Percentiles rank a stretch among this genome's conserved stretches.
Conservation (phyloP, 2,329 filamentous ascomycete species). For the Xylaria sp. region DNA sequence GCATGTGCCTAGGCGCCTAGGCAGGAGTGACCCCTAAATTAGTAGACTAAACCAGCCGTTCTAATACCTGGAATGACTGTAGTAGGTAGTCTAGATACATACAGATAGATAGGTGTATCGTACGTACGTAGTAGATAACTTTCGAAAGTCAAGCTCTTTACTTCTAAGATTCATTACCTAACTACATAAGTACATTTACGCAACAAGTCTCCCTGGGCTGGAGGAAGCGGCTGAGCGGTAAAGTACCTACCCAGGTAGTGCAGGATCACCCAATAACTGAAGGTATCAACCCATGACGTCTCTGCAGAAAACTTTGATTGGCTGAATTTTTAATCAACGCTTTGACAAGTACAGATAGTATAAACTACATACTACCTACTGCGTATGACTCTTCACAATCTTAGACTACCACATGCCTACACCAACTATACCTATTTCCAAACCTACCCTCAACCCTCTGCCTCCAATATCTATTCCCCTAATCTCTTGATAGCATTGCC, state of each 20-base stretch:
- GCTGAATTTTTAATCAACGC: conserved; percentile 21
- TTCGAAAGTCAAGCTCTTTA: too few species aligned
- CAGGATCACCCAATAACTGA: conserved; percentile 5
- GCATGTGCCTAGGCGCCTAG: too few species aligned
- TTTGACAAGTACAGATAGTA: neutral
- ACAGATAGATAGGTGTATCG: neutral
- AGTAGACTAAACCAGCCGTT: too few species aligned
- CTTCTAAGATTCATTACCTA: too few species aligned
- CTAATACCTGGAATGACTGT: too few species aligned
- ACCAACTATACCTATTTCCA: neutral
- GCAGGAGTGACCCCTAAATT: too few species aligned
- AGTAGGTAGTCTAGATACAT: too few species aligned
- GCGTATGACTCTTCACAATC: conserved; percentile 33
- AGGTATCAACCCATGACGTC: conserved; percentile 13
- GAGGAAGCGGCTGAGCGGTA: neutral
- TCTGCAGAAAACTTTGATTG: conserved; percentile 25
- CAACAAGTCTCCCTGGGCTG: too few species aligned
- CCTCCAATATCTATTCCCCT: neutral
- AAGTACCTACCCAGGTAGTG: neutral
- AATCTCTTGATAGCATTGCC: conserved; percentile 3
- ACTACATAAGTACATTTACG: too few species aligned
- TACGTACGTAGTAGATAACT: neutral
- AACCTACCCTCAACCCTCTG: neutral
- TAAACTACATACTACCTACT: neutral
- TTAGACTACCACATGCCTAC: neutral